Evolutionary conservation across 2,329 filamentous ascomycete genomes (phyloP).

Genomic region (Juglanconis juglandina): DNA sequence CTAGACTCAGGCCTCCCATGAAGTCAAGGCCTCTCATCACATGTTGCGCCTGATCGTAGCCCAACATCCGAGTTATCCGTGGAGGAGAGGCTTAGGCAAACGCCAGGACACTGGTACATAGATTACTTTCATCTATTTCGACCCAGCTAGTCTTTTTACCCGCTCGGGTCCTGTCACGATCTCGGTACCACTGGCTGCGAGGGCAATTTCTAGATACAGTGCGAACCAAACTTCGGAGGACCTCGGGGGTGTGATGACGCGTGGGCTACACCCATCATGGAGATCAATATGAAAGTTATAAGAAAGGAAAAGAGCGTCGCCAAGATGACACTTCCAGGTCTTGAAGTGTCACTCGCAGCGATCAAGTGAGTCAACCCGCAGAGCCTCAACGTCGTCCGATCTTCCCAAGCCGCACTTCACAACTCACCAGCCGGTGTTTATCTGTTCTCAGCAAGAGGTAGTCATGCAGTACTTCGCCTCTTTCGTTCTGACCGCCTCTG

Average conservation of each 20-base stretch:
- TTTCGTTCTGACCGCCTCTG: constrained; percentile 22
- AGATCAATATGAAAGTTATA: neutral
- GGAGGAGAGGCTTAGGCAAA: no score
- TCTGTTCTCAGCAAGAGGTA: neutral
- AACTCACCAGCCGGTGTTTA: neutral
- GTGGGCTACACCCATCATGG: neutral
- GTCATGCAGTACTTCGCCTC: constrained; percentile 22
- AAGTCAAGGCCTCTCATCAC: no score
- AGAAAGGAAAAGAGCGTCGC: neutral
- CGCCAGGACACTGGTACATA: neutral
- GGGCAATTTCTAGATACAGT: neutral
- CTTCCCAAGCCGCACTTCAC: neutral
- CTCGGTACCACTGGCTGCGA: neutral
- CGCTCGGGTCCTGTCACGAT: neutral
- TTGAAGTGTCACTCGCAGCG: neutral
- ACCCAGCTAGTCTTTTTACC: neutral
- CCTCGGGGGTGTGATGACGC: neutral
- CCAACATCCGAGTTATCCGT: no score
- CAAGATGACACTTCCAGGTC: neutral
- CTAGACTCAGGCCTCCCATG: no score
- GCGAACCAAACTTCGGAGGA: neutral
- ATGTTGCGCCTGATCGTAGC: no score
- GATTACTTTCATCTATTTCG: constrained; percentile 10
- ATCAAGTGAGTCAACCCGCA: constrained; percentile 7
- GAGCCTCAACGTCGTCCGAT: constrained; percentile 3